These are phyloP conservation scores for Boletus sensibilis DNA, from an alignment of 768 basidiomycete genomes.

Conservation along the genomic window DNA sequence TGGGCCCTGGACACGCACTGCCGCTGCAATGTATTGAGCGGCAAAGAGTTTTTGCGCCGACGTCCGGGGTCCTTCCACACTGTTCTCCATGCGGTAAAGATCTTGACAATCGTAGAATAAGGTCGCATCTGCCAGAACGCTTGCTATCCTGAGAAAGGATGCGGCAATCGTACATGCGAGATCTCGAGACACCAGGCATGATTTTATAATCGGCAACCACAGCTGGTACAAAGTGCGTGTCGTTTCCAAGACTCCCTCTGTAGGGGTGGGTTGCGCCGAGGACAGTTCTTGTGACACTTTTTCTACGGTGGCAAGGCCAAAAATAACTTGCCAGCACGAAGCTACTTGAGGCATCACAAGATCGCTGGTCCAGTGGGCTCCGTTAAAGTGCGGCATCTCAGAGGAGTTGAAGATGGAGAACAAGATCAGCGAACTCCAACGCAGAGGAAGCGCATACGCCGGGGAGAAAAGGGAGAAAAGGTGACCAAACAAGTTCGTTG, in stretches of 20 bases:
- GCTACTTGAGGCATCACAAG: slow-evolving; percentile 3
- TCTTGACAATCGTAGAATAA: slow-evolving; percentile 39
- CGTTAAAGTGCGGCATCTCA: neutral
- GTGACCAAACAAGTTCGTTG: neutral
- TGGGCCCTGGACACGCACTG: slow-evolving; percentile 28
- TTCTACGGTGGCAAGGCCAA: slow-evolving; percentile 41
- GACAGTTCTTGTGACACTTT: slow-evolving; percentile 18
- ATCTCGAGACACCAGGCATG: slow-evolving; percentile 34
- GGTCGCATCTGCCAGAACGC: slow-evolving; percentile 35
- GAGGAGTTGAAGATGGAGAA: slow-evolving; percentile 34
- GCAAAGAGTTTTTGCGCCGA: slow-evolving; percentile 10
- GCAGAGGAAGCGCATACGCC: slow-evolving; percentile 26
- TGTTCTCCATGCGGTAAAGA: slow-evolving; percentile 32
- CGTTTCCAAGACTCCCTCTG: slow-evolving; percentile 24
- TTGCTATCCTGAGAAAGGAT: slow-evolving; percentile 48
- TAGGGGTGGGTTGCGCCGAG: neutral
- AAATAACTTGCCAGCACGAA: slow-evolving; percentile 41
- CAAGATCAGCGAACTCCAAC: slow-evolving; percentile 45
- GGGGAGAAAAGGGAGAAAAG: slow-evolving; percentile 32
- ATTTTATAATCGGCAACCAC: slow-evolving; percentile 35
- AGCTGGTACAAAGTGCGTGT: slow-evolving; percentile 39
- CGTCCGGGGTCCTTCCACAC: slow-evolving; percentile 1
- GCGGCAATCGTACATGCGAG: slow-evolving; percentile 33
- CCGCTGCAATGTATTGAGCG: slow-evolving; percentile 27
- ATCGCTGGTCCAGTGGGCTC: neutral